These are phyloP conservation scores for Brachypodium distachyon DNA, from an alignment of 202 grass and related monocot genomes.

Conservation along the genomic window DNA sequence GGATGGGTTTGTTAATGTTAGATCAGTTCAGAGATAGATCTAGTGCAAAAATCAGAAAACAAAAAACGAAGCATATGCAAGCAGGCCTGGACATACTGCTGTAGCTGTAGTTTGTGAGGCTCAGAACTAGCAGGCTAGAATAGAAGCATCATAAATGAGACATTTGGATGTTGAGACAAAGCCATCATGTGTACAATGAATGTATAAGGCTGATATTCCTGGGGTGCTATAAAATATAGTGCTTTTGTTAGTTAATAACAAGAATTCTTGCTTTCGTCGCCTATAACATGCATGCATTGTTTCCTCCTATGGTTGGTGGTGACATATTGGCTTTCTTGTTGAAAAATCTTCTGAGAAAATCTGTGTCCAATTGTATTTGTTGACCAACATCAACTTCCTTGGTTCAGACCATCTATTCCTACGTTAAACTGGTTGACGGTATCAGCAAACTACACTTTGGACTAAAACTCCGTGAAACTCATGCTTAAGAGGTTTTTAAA, in stretches of 20 bases:
- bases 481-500: too few species aligned
- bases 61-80: background rate
- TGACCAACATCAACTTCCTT: background rate
- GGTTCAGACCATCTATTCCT: background rate
- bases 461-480: too few species aligned
- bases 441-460: too few species aligned
- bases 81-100: background rate
- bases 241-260: slow-evolving; percentile 2
- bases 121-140: slow-evolving; percentile 15
- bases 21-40: background rate
- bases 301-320: background rate
- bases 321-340: background rate
- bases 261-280: background rate
- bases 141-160: slow-evolving; percentile 22
- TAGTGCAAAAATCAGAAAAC: background rate
- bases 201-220: slow-evolving; percentile 10
- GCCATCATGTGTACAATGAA: slow-evolving; percentile 8
- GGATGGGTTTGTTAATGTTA: background rate
- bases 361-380: background rate
- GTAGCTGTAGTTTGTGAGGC: slow-evolving; percentile 15
- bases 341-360: slow-evolving; percentile 4
- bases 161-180: background rate
- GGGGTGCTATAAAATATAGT: slow-evolving; percentile 16
- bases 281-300: background rate
- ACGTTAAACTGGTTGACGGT: too few species aligned